phyloP scores from a whole-genome alignment of 306 rosid genomes.

The Leucaena leucocephala region DNA sequence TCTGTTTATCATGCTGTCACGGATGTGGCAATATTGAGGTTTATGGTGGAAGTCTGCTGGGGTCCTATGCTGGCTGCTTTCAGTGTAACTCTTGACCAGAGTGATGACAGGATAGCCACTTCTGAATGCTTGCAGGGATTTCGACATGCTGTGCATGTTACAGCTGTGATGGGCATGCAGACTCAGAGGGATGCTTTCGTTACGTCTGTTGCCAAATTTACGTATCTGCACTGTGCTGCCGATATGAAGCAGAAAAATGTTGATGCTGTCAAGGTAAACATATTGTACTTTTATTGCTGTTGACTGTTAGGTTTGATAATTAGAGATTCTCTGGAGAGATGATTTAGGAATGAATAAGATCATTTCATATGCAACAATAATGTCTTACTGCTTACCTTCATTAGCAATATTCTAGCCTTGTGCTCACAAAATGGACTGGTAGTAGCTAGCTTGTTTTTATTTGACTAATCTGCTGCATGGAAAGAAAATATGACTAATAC shows the following conservation, averaged over 20 bases:
- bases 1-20: constrained; percentile 87
- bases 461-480: constrained; percentile 24
- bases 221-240: constrained; percentile 94
- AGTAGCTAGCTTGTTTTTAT: constrained; percentile 27
- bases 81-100: constrained; percentile 98
- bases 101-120: constrained; percentile 92
- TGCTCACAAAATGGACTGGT: constrained; percentile 25
- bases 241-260: constrained; percentile 99
- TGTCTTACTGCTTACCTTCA: constrained; percentile 12
- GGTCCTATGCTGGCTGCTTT: constrained; percentile 99
- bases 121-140: constrained; percentile 89
- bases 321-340: not conserved
- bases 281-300: constrained; percentile 33
- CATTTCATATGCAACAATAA: not conserved
- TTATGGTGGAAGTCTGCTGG: constrained; percentile 99
- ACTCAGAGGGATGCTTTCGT: constrained; percentile 99
- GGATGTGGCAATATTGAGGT: constrained; percentile 93
- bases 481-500: constrained; percentile 28
- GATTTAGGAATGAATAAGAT: constrained; percentile 28
- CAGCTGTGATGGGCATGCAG: constrained; percentile 97
- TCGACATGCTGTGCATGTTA: constrained; percentile 93
- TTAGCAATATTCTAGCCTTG: constrained; percentile 6
- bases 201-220: constrained; percentile 97
- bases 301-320: constrained; percentile 22
- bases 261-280: constrained; percentile 92